Percentiles rank a stretch among this genome's conserved stretches.
These are phyloP conservation scores for Coemansia sp. DNA, from an alignment of 192 early-diverging fungal species.

Conservation along the genomic window DNA sequence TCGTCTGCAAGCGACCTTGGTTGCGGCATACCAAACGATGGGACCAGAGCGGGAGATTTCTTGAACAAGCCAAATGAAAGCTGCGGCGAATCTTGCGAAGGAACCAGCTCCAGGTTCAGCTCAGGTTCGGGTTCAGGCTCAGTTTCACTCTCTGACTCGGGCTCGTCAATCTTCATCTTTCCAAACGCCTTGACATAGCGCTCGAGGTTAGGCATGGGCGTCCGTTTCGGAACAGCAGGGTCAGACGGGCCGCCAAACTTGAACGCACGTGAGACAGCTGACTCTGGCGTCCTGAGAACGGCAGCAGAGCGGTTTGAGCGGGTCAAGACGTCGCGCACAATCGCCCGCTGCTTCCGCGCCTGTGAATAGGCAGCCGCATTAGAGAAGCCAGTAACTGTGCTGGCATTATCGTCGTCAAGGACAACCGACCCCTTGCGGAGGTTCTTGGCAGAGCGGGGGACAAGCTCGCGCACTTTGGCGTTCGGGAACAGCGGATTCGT, in stretches of 20 bases:
- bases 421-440: constrained; percentile 41
- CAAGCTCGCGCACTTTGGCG: constrained; percentile 43
- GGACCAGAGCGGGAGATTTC: not conserved
- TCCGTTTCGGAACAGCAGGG: not conserved
- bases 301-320: constrained; percentile 22
- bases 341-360: constrained; percentile 26
- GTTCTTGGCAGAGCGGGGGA: constrained; percentile 29
- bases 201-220: constrained; percentile 47
- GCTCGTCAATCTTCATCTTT: constrained; percentile 34
- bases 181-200: constrained; percentile 47
- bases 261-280: constrained; percentile 1
- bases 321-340: constrained; percentile 37
- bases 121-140: constrained; percentile 1
- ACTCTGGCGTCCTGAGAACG: constrained; percentile 19
- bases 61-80: not conserved
- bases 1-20: not conserved
- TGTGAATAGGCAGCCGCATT: constrained; percentile 25
- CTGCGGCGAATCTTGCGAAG: not conserved
- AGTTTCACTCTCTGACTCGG: constrained; percentile 8
- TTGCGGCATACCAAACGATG: not conserved
- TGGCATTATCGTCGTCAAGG: constrained; percentile 6
- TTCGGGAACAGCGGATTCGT: constrained; percentile 24
- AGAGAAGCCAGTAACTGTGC: constrained; percentile 19
- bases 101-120: not conserved
- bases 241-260: not conserved